Evolutionary conservation across 2,329 filamentous ascomycete genomes (phyloP).

Genomic region (Fusarium piperis): DNA sequence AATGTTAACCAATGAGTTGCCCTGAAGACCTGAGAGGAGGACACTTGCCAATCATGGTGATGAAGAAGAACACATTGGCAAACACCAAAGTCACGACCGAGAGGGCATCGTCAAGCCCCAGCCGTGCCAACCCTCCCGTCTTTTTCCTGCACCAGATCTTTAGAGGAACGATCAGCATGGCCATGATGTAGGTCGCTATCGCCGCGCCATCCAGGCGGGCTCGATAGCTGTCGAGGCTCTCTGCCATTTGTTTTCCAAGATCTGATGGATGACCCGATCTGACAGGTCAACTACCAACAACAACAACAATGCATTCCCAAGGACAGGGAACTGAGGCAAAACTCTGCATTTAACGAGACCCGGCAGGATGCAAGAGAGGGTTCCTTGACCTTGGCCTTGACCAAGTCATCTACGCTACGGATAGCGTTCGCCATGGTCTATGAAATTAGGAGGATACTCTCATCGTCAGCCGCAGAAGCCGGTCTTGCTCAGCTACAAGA

Average conservation of each 20-base stretch:
- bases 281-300: neutral
- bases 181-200: neutral
- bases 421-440: neutral
- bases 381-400: neutral
- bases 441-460: neutral
- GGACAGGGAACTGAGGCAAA: neutral
- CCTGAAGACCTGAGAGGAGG: neutral
- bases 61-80: neutral
- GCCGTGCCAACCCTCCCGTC: neutral
- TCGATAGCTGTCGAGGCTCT: neutral
- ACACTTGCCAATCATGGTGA: neutral
- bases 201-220: neutral
- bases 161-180: neutral
- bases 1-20: neutral
- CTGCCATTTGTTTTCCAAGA: neutral
- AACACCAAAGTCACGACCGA: neutral
- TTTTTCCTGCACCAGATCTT: conserved; percentile 4
- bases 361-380: neutral
- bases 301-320: neutral
- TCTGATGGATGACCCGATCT: neutral
- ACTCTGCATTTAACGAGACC: neutral
- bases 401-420: neutral
- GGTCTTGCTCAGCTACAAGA: neutral
- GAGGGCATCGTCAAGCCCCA: neutral
- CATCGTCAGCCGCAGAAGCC: neutral